Evolutionary conservation across 1,284 basidiomycete species (phyloP), one percentile per base, ranked within the genome.

Genomic region (Cutaneotrichosporon sp.): DNA sequence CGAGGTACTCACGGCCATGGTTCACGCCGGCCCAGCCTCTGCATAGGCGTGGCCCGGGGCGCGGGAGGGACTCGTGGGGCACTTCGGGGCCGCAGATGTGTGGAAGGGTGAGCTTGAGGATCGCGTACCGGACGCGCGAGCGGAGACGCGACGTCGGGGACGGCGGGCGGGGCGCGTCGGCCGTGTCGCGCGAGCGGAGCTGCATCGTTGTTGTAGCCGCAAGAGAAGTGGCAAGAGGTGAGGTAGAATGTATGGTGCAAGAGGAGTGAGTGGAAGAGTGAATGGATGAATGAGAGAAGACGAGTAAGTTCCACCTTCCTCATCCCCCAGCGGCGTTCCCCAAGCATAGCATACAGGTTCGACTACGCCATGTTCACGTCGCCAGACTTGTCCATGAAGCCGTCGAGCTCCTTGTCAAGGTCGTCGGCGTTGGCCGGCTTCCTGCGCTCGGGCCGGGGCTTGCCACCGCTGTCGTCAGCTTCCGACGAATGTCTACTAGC

Each of bases 371-470:
- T 67, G 4, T 54, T 47, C 13, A 64, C 65, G 42, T 67, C 65
- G 3, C 59, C 63, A n/a, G 33, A 29, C 24, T 67, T 62, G n/a
- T 85, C 83, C 91, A 95, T 93, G 79, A 95, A 97, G 1, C 88
- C 87, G 69, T 97, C 94, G 65, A 97, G 79, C 80, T 97, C 93
- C 73, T 86, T 88, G 79, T 97, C 95, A 59, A 97, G 81, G 68
- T 97, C 92, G 58, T 87, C 89, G 5, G 86, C 88, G 9, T 89
- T 92, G 73, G 90, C 80, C 1, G 82, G 51, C 51, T 36, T 25
- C 34, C 34, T 38, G 10, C 51, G 80, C 56, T 74, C 74, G 85
- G 33, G 85, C 73, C 84, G 86, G 6, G 80, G 65, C 4, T 54
- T 51, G 3, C 57, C 53, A 16, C 43, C 52, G n/a, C 51, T 49